Conservation (phyloP, 225 moss, liverwort and hornwort genomes). For the Bryum argenteum region DNA sequence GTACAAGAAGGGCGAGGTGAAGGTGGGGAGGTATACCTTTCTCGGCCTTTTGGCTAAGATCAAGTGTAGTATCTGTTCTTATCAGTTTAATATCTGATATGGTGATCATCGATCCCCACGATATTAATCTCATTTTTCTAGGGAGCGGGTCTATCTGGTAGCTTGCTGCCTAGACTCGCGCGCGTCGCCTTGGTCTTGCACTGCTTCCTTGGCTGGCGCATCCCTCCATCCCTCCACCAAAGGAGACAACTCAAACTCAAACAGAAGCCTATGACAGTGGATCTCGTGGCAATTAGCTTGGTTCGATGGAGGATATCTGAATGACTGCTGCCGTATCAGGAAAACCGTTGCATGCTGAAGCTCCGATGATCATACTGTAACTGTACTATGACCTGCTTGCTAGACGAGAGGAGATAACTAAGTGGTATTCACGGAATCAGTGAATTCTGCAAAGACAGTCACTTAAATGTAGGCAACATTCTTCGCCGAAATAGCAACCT, state of each 20-base stretch:
- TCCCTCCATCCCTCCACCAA: background rate
- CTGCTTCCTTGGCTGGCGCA: background rate
- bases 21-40: conserved; percentile 17
- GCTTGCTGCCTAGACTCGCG: background rate
- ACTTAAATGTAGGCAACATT: too few relatives aligned
- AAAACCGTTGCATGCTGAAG: too few relatives aligned
- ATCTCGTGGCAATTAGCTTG: too few relatives aligned
- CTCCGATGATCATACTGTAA: too few relatives aligned
- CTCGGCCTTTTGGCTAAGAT: conserved; percentile 73
- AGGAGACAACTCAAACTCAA: background rate
- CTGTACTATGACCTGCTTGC: too few relatives aligned
- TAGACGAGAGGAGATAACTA: too few relatives aligned
- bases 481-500: too few relatives aligned
- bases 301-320: too few relatives aligned
- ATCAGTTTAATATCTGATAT: conserved; percentile 70
- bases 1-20: too few relatives aligned
- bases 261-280: background rate
- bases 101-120: conserved; percentile 49
- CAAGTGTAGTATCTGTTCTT: conserved; percentile 75
- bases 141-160: background rate
- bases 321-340: too few relatives aligned
- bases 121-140: conserved; percentile 59
- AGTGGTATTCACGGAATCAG: too few relatives aligned
- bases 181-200: conserved; percentile 4
- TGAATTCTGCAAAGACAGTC: too few relatives aligned